These are phyloP conservation scores for Pseudocercospora pini-densiflorae DNA, from an alignment of 2,329 filamentous ascomycete genomes.

Conservation along the genomic window DNA sequence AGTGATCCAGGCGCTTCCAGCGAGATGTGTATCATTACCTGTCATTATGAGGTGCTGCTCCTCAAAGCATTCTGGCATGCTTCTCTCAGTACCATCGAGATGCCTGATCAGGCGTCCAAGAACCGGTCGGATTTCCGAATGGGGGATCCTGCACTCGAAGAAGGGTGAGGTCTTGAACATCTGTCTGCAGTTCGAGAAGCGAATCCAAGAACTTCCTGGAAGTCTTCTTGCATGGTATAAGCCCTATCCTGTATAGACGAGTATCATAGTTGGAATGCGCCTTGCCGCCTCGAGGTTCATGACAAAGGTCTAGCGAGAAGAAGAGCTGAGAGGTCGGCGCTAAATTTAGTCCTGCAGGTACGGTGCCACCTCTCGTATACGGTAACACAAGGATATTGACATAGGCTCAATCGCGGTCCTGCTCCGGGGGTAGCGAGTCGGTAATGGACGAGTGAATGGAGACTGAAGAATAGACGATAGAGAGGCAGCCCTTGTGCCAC, in stretches of 20 bases:
- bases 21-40: not conserved
- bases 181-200: not conserved
- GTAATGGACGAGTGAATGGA: not conserved
- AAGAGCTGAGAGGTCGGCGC: not conserved
- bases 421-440: not conserved
- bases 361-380: slow-evolving; percentile 6
- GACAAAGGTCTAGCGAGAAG: slow-evolving; percentile 1
- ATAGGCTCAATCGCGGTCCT: not conserved
- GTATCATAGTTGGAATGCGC: not conserved
- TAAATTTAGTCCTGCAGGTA: slow-evolving; percentile 6
- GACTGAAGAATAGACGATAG: not conserved
- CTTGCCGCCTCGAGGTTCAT: not conserved
- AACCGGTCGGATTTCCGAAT: not conserved
- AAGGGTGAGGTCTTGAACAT: not conserved
- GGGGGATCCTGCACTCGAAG: not conserved
- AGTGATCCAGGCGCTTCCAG: not conserved
- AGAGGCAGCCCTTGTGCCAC: not conserved
- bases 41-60: not conserved
- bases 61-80: not conserved
- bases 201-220: not conserved
- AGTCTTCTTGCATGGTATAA: not conserved
- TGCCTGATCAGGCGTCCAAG: not conserved
- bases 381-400: slow-evolving; percentile 1
- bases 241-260: not conserved
- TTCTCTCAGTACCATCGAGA: not conserved